Evolutionary conservation across 352 stramenopile species (phyloP).

Genomic region (Globisporangium megalacanthum): DNA sequence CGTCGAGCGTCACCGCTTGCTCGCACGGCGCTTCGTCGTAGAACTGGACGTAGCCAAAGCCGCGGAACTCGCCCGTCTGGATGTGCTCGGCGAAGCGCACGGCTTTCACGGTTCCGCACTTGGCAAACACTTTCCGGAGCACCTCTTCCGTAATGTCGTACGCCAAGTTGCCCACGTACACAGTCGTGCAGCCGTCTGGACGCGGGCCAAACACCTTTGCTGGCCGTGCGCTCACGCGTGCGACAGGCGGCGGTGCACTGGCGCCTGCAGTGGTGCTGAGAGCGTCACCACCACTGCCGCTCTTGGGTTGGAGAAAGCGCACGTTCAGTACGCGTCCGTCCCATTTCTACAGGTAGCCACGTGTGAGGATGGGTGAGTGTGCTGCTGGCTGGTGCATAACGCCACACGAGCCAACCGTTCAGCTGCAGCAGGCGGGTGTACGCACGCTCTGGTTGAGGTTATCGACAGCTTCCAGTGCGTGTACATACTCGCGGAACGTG

Average conservation of each 20-base stretch:
- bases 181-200: conserved; percentile 83
- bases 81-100: conserved; percentile 84
- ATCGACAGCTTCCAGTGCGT: conserved; percentile 73
- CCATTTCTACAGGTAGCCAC: conserved; percentile 49
- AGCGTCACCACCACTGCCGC: conserved; percentile 3
- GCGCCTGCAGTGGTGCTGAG: too few relatives aligned
- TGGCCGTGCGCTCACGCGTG: conserved; percentile 13
- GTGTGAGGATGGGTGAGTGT: too few relatives aligned
- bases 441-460: conserved; percentile 58
- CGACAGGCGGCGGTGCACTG: neutral
- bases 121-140: conserved; percentile 74
- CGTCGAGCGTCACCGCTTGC: conserved; percentile 72
- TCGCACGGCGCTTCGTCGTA: conserved; percentile 86
- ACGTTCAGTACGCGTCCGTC: conserved; percentile 78
- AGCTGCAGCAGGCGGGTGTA: conserved; percentile 9
- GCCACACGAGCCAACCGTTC: neutral
- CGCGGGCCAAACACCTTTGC: conserved; percentile 54
- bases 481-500: conserved; percentile 74
- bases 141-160: conserved; percentile 92
- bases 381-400: neutral
- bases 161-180: conserved; percentile 96
- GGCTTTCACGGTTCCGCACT: conserved; percentile 70
- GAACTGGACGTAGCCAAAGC: conserved; percentile 92
- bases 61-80: conserved; percentile 80
- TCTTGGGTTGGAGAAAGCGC: conserved; percentile 77